Percentiles rank a stretch among this genome's conserved stretches.
These are phyloP conservation scores for Dactylellina sp. DNA, from an alignment of 2,329 filamentous ascomycete species.

Conservation along the genomic window DNA sequence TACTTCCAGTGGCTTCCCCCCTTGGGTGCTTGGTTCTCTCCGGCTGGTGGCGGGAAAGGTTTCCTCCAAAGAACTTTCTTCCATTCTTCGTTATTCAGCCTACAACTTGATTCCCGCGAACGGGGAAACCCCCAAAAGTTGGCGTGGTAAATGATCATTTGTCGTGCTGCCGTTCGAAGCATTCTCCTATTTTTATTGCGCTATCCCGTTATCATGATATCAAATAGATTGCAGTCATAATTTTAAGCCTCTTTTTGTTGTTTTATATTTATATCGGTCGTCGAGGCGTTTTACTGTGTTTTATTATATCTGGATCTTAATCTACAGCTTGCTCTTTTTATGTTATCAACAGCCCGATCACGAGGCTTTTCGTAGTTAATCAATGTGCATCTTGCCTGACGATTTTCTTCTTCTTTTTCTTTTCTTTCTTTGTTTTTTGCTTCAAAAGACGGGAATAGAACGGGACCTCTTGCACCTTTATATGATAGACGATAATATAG, in stretches of 20 bases:
- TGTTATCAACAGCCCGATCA: background rate
- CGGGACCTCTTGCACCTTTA: background rate
- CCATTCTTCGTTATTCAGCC: background rate
- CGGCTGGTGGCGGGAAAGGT: background rate
- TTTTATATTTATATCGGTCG: constrained; percentile 5
- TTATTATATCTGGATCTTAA: constrained; percentile 2
- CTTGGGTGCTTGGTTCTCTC: background rate
- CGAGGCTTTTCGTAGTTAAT: background rate
- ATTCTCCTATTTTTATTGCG: background rate
- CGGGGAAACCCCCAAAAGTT: no score
- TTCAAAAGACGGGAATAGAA: background rate
- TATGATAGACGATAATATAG: constrained; percentile 5
- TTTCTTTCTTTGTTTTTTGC: no score
- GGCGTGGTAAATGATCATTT: no score
- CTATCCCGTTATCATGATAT: constrained; percentile 42
- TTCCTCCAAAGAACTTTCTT: background rate
- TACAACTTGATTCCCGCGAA: no score
- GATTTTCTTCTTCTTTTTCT: background rate
- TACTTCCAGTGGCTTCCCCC: background rate
- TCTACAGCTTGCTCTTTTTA: background rate
- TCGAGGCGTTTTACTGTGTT: constrained; percentile 25
- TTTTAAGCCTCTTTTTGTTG: constrained; percentile 21
- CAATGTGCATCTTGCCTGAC: background rate
- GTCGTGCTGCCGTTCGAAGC: constrained; percentile 7
- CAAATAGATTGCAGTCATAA: constrained; percentile 47